A percentile compares a stretch with the other conserved stretches of the same genome.
phyloP scores from a whole-genome alignment of 2,329 filamentous ascomycete genomes.

The Penicillium sp. region DNA sequence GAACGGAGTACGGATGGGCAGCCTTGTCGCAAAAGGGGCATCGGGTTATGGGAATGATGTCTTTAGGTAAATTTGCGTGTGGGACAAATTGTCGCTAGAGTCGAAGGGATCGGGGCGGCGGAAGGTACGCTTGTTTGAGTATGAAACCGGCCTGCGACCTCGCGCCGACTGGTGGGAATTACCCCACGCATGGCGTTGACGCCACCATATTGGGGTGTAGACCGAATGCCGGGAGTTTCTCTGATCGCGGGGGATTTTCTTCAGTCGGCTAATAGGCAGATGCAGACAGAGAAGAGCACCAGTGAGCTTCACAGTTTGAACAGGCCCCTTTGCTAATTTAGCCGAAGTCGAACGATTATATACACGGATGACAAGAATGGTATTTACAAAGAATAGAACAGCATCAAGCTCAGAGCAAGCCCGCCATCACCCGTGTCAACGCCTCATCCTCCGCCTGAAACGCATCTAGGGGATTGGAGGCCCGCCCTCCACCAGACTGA shows the following conservation, averaged over 20 bases:
- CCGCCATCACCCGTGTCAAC: constrained; percentile 40
- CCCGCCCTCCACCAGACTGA: constrained; percentile 5
- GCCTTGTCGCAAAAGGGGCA: constrained; percentile 4
- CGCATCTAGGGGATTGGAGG: constrained; percentile 26
- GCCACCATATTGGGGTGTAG: constrained; percentile 5
- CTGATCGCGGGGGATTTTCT: neutral
- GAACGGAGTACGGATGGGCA: constrained; percentile 1
- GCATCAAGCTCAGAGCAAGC: constrained; percentile 34
- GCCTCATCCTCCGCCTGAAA: constrained; percentile 42
- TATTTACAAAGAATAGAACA: no score
- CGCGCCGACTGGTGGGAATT: constrained; percentile 16
- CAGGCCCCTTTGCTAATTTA: neutral
- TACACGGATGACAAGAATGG: no score
- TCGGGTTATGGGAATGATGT: neutral
- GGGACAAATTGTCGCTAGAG: neutral
- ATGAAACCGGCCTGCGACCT: neutral
- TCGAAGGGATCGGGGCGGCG: no score
- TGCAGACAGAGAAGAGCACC: neutral
- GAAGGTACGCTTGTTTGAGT: neutral
- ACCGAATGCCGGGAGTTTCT: neutral
- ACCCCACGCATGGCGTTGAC: neutral
- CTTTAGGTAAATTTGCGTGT: neutral
- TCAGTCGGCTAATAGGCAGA: constrained; percentile 1
- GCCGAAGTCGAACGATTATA: neutral
- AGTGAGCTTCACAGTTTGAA: neutral